Evolutionary conservation across 169 alveolate genomes (phyloP).

Genomic region (Neospora caninum): DNA sequence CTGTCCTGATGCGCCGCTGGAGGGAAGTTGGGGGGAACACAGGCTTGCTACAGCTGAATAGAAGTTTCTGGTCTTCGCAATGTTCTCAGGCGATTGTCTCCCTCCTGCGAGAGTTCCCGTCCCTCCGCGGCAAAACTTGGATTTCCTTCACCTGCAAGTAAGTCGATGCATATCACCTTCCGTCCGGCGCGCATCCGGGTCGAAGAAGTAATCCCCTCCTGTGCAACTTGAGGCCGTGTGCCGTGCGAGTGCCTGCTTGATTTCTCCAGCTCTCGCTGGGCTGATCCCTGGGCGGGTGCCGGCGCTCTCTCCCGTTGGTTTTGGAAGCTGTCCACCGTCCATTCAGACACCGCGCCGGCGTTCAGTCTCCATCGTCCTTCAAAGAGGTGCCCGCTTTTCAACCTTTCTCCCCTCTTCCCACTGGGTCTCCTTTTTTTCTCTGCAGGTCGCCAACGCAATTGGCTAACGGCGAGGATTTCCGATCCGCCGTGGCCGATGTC

Average conservation of each 20-base stretch:
- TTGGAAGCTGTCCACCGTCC: background rate
- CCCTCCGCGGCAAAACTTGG: background rate
- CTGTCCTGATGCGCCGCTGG: too few relatives aligned
- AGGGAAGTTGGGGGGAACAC: too few relatives aligned
- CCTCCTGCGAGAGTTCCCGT: conserved; percentile 33
- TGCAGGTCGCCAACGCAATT: conserved; percentile 4
- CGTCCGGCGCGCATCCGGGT: too few relatives aligned
- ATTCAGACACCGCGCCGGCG: background rate
- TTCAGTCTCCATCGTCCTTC: background rate
- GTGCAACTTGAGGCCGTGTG: too few relatives aligned
- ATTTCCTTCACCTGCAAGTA: conserved; percentile 23
- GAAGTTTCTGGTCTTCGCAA: too few relatives aligned
- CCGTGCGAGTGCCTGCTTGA: too few relatives aligned
- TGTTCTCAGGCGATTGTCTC: conserved; percentile 19
- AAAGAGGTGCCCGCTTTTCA: background rate
- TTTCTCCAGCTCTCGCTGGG: too few relatives aligned
- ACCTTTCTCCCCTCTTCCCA: background rate
- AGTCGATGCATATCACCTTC: background rate
- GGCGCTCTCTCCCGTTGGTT: background rate
- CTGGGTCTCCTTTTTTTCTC: background rate
- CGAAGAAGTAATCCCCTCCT: too few relatives aligned
- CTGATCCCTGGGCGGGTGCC: background rate
- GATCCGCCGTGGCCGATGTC: background rate
- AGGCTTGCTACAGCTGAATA: too few relatives aligned
- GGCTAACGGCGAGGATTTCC: conserved; percentile 31